Evolutionary conservation across 108 stramenopile genomes (phyloP).

Genomic region (Conticribra weissflogii): DNA sequence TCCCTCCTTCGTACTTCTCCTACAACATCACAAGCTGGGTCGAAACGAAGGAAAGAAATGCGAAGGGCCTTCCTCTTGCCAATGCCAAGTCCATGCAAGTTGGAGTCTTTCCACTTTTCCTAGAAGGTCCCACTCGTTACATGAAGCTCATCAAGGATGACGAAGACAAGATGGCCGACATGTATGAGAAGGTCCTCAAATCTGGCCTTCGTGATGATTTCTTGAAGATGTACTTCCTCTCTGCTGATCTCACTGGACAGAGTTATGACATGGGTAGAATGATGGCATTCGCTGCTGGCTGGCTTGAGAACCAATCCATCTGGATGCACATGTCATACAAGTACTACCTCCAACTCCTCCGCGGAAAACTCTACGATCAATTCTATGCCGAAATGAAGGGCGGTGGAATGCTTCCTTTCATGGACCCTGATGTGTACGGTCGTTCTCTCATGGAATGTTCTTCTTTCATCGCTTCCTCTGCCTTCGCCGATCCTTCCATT

Average conservation of each 20-base stretch:
- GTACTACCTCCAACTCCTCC: slow-evolving; percentile 92
- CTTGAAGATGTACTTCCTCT: slow-evolving; percentile 90
- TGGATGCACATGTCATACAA: slow-evolving; percentile 99
- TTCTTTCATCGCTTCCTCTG: slow-evolving; percentile 91
- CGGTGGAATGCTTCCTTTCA: slow-evolving; percentile 89
- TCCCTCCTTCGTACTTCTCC: slow-evolving; percentile 87
- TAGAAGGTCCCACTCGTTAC: slow-evolving; percentile 94
- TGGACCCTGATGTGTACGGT: slow-evolving; percentile 91
- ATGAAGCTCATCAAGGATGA: slow-evolving; percentile 92
- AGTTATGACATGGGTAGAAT: slow-evolving; percentile 94
- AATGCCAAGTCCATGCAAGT: slow-evolving; percentile 83
- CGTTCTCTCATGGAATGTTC: slow-evolving; percentile 94
- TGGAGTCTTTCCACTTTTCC: slow-evolving; percentile 90
- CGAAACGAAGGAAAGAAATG: slow-evolving; percentile 55
- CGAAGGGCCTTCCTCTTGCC: slow-evolving; percentile 77
- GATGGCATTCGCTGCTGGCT: slow-evolving; percentile 96
- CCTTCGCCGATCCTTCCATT: slow-evolving; percentile 85
- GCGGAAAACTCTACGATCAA: slow-evolving; percentile 92
- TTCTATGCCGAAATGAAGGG: slow-evolving; percentile 90
- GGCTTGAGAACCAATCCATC: slow-evolving; percentile 96
- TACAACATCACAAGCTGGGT: slow-evolving; percentile 84
- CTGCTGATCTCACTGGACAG: slow-evolving; percentile 89
- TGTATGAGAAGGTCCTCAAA: slow-evolving; percentile 79
- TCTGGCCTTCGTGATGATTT: slow-evolving; percentile 88
- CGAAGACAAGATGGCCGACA: slow-evolving; percentile 67